A percentile compares a stretch with the other conserved stretches of the same genome.
Conservation (phyloP, 2,329 filamentous ascomycete species). For the Cladophialophora immunda region DNA sequence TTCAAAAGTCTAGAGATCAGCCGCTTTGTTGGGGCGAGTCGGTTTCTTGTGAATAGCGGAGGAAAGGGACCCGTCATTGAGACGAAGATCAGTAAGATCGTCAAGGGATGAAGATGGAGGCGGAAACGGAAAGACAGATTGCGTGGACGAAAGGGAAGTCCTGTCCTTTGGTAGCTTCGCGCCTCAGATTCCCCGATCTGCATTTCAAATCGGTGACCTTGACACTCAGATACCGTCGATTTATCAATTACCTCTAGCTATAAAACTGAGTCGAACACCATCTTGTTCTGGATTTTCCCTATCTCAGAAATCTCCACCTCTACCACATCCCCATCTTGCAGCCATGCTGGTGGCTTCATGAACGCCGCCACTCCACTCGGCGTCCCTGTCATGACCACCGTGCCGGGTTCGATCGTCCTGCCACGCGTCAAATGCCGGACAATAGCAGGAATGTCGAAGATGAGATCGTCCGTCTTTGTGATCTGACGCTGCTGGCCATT, state of each 20-base stretch:
- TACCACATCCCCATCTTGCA: constrained; percentile 52
- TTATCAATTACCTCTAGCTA: not conserved
- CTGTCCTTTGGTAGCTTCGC: too few relatives aligned
- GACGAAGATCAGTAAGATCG: constrained; percentile 10
- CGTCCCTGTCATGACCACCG: constrained; percentile 52
- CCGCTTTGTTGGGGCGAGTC: constrained; percentile 2
- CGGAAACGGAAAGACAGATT: not conserved
- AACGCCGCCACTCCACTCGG: constrained; percentile 53
- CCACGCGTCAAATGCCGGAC: constrained; percentile 48
- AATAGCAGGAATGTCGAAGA: constrained; percentile 48
- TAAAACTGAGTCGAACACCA: constrained; percentile 14
- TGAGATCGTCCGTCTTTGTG: constrained; percentile 48
- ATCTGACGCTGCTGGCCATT: constrained; percentile 50
- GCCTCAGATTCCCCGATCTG: too few relatives aligned
- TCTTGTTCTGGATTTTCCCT: constrained; percentile 54
- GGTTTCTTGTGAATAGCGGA: not conserved
- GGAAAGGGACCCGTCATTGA: constrained; percentile 6
- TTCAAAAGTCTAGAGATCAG: constrained; percentile 4
- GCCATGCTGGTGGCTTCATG: constrained; percentile 48
- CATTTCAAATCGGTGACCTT: too few relatives aligned
- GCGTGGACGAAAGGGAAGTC: not conserved
- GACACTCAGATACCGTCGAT: constrained; percentile 4
- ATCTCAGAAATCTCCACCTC: constrained; percentile 57
- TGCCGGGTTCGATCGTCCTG: constrained; percentile 48
- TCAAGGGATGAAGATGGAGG: constrained; percentile 4